Evolutionary conservation across 2,329 filamentous ascomycete species (phyloP).

Genomic region (Bipolaris sorokiniana): DNA sequence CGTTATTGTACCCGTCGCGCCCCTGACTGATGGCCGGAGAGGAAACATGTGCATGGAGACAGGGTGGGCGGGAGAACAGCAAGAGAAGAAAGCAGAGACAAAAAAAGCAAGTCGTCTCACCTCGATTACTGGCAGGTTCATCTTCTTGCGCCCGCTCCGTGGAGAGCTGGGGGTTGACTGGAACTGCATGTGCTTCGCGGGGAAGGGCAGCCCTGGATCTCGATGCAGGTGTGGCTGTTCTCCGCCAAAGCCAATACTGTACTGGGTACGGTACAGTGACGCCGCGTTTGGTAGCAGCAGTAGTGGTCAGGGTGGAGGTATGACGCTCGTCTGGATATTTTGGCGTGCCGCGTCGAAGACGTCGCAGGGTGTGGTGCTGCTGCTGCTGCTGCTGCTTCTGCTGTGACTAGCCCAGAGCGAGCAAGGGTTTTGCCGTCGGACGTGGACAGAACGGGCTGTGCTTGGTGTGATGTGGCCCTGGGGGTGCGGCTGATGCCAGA

Average conservation of each 20-base stretch:
- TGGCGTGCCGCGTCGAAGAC: conserved; percentile 26
- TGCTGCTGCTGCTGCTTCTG: conserved; percentile 7
- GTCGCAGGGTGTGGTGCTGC: conserved; percentile 18
- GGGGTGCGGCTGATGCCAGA: not conserved
- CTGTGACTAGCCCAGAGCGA: conserved; percentile 17
- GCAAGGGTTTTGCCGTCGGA: conserved; percentile 11
- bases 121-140: conserved; percentile 43
- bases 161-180: conserved; percentile 16
- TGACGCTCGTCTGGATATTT: conserved; percentile 35
- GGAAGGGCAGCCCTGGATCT: not conserved
- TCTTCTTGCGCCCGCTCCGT: conserved; percentile 28
- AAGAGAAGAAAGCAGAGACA: not conserved
- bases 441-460: not conserved
- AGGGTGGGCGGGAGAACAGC: not conserved
- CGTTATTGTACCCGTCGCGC: not conserved
- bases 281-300: conserved; percentile 19
- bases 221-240: conserved; percentile 4
- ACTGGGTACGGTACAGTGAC: not conserved
- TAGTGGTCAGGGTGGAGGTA: conserved; percentile 23
- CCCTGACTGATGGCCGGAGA: conserved; percentile 1
- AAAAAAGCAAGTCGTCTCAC: conserved; percentile 27
- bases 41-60: too few relatives aligned
- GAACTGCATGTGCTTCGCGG: conserved; percentile 25
- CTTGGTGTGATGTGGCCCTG: not conserved
- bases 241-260: not conserved